Evolutionary conservation across 2,329 filamentous ascomycete species (phyloP).

Genomic region (Thyridium curvatum): DNA sequence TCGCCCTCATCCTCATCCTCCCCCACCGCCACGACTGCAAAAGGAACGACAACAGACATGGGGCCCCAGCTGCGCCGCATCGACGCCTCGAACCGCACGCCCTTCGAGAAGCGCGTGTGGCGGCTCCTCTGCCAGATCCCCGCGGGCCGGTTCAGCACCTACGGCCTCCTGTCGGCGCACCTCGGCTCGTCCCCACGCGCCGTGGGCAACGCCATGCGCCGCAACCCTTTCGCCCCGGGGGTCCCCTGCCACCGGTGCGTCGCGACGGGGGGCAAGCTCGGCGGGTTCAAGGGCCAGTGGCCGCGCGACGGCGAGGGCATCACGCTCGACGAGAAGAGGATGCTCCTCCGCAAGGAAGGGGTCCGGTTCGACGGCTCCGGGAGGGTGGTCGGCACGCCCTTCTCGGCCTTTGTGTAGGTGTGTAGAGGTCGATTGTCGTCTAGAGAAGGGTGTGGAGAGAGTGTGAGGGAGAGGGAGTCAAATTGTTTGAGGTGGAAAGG

Average conservation of each 20-base stretch:
- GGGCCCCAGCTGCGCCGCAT: slow-evolving; percentile 37
- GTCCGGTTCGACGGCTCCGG: slow-evolving; percentile 52
- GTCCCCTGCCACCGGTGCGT: slow-evolving; percentile 80
- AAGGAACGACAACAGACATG: slow-evolving; percentile 19
- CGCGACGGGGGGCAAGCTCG: slow-evolving; percentile 63
- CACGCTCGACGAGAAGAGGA: slow-evolving; percentile 58
- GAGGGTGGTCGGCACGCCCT: slow-evolving; percentile 52
- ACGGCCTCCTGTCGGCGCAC: slow-evolving; percentile 63
- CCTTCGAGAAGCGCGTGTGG: slow-evolving; percentile 62
- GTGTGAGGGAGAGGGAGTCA: no score
- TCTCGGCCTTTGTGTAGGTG: slow-evolving; percentile 33
- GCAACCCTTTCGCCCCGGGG: slow-evolving; percentile 76
- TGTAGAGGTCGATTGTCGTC: no score
- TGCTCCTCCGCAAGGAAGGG: slow-evolving; percentile 55
- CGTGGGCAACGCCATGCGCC: slow-evolving; percentile 68
- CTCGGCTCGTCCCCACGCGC: slow-evolving; percentile 68
- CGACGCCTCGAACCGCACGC: slow-evolving; percentile 33
- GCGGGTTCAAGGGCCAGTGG: slow-evolving; percentile 66
- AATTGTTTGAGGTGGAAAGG: no score
- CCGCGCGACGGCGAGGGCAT: slow-evolving; percentile 54
- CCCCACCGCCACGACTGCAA: background rate
- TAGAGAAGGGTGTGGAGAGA: no score
- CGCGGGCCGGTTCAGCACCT: slow-evolving; percentile 67
- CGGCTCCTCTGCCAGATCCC: slow-evolving; percentile 72
- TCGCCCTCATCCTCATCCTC: background rate